Conservation (phyloP, 2,329 filamentous ascomycete genomes). For the Cladosporium sp. region DNA sequence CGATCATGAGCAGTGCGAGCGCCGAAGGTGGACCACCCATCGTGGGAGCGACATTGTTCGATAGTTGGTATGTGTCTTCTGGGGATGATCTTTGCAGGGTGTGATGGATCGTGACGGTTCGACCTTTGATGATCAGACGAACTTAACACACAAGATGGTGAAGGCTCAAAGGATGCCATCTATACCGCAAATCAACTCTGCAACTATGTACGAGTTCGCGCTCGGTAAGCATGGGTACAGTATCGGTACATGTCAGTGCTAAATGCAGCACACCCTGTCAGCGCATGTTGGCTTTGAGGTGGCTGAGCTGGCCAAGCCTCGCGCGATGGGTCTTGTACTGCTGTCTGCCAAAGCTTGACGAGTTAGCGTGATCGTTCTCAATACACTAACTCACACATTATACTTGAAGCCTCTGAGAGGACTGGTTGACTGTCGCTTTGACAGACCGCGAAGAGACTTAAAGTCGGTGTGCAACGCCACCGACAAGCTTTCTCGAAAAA, state of each 20-base stretch:
- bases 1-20: slow-evolving; percentile 32
- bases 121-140: background rate
- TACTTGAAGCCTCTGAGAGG: background rate
- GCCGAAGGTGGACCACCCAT: slow-evolving; percentile 15
- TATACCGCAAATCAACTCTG: background rate
- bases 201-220: background rate
- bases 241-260: background rate
- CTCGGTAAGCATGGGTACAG: background rate
- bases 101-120: background rate
- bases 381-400: background rate
- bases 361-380: background rate
- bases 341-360: background rate
- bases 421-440: background rate
- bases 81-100: background rate
- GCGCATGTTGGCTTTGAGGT: slow-evolving; percentile 2
- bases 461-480: background rate
- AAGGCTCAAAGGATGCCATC: background rate
- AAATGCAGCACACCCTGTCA: background rate
- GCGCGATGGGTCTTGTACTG: background rate
- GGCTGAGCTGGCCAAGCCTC: slow-evolving; percentile 8
- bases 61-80: background rate
- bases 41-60: slow-evolving; percentile 1
- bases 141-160: background rate
- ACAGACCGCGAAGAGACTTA: background rate
- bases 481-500: background rate